A percentile compares a stretch with the other conserved stretches of the same genome.
Evolutionary conservation across 345 rosid species (phyloP).

Genomic region (Hibiscus tridactylites): DNA sequence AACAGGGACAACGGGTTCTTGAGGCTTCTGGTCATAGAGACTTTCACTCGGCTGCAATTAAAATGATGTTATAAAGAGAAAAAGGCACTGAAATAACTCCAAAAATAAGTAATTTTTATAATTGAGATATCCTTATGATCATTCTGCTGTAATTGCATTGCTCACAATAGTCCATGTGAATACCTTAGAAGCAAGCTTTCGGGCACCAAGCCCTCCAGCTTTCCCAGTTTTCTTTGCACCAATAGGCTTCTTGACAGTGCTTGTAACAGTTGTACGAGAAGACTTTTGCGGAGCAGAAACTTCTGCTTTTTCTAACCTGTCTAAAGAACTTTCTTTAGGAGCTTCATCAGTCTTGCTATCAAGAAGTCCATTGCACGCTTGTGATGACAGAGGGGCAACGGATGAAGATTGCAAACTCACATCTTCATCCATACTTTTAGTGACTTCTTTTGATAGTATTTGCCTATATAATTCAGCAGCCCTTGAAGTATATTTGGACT

Average conservation of each 20-base stretch:
- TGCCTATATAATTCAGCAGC: constrained; percentile 89
- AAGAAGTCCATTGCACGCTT: constrained; percentile 50
- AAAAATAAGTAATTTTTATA: not conserved
- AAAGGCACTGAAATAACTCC: not conserved
- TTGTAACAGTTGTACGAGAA: constrained; percentile 36
- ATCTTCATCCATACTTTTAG: constrained; percentile 69
- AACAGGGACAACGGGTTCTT: constrained; percentile 58
- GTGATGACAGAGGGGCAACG: constrained; percentile 46
- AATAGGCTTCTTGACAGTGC: constrained; percentile 78
- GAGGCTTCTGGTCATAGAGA: constrained; percentile 95
- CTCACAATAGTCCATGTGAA: not conserved
- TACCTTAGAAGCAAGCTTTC: constrained; percentile 81
- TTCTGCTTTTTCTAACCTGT: constrained; percentile 42
- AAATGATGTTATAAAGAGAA: not conserved
- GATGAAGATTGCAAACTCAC: constrained; percentile 55
- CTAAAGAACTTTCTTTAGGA: constrained; percentile 40
- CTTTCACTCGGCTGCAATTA: constrained; percentile 56
- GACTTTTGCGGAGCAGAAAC: constrained; percentile 45
- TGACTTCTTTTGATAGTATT: constrained; percentile 74
- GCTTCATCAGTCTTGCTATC: constrained; percentile 38
- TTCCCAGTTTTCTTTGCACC: constrained; percentile 69
- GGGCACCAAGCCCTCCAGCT: constrained; percentile 87
- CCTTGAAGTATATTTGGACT: constrained; percentile 93
- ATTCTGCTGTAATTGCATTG: not conserved
- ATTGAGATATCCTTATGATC: not conserved